These are phyloP conservation scores for Harrya chromipes DNA, from an alignment of 768 basidiomycete genomes.

Conservation along the genomic window DNA sequence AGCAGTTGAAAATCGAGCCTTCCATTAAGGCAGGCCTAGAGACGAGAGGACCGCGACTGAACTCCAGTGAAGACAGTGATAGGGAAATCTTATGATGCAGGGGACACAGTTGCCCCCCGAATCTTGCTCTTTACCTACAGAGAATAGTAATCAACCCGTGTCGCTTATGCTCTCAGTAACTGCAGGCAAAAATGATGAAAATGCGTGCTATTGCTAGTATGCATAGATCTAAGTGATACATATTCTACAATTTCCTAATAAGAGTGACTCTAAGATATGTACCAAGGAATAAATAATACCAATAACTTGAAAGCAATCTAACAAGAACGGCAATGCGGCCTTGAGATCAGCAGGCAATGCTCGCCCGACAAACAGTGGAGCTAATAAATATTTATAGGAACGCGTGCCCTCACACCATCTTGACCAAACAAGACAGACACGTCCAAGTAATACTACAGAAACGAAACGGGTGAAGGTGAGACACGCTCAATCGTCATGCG, in stretches of 20 bases:
- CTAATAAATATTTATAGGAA: conserved; percentile 58
- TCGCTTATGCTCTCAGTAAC: no score
- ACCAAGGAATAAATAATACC: not conserved
- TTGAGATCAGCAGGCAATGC: not conserved
- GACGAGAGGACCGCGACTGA: no score
- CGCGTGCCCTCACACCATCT: conserved; percentile 57
- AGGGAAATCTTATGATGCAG: no score
- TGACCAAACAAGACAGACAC: conserved; percentile 64
- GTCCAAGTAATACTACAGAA: conserved; percentile 65
- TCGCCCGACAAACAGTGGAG: not conserved
- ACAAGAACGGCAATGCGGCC: not conserved
- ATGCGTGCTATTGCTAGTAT: not conserved
- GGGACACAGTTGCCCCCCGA: no score
- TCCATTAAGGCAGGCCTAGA: no score
- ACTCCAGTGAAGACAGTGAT: no score
- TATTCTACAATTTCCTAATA: conserved; percentile 5
- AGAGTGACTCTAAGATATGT: conserved; percentile 2
- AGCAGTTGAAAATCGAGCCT: no score
- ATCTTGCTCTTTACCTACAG: no score
- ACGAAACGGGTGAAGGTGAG: conserved; percentile 1
- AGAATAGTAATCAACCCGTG: no score
- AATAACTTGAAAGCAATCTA: not conserved
- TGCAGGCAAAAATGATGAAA: no score
- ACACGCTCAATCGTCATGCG: conserved; percentile 5
- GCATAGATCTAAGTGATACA: conserved; percentile 2